Conservation (phyloP, 2,329 filamentous ascomycete species). For the Akanthomyces uredinophilus region DNA sequence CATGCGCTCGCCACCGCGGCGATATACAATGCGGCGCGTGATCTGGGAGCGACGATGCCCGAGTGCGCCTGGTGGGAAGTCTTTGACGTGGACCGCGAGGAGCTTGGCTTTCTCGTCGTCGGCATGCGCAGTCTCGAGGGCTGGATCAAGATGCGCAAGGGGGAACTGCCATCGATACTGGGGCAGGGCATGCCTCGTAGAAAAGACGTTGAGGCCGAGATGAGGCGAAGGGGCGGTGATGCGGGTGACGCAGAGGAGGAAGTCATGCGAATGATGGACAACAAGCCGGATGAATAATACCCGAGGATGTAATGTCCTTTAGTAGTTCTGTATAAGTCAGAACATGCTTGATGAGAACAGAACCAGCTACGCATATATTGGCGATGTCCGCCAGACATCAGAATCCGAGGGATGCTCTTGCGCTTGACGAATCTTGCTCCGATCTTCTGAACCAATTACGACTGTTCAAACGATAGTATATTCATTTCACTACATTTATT, state of each 20-base stretch:
- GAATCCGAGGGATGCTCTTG: neutral
- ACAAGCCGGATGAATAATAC: neutral
- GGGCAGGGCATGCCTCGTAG: conserved; percentile 51
- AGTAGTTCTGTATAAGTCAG: no score
- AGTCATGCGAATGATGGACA: conserved; percentile 22
- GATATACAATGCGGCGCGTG: conserved; percentile 82
- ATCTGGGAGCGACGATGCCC: conserved; percentile 71
- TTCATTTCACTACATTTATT: neutral
- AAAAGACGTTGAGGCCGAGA: conserved; percentile 52
- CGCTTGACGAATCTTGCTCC: neutral
- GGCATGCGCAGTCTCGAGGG: conserved; percentile 74
- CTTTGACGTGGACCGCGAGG: conserved; percentile 91
- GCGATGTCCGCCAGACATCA: neutral
- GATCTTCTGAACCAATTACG: neutral
- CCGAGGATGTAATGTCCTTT: no score
- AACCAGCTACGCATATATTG: no score
- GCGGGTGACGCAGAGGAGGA: conserved; percentile 7
- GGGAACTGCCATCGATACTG: conserved; percentile 45
- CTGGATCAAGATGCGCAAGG: conserved; percentile 57
- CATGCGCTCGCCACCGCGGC: conserved; percentile 78
- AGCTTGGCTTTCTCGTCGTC: conserved; percentile 87
- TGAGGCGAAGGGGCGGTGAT: conserved; percentile 27
- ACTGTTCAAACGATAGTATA: neutral
- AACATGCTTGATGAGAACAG: no score
- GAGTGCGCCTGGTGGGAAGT: conserved; percentile 95